Evolutionary conservation across 139 green algal genomes (phyloP).

Genomic region (Pleodorina starrii): DNA sequence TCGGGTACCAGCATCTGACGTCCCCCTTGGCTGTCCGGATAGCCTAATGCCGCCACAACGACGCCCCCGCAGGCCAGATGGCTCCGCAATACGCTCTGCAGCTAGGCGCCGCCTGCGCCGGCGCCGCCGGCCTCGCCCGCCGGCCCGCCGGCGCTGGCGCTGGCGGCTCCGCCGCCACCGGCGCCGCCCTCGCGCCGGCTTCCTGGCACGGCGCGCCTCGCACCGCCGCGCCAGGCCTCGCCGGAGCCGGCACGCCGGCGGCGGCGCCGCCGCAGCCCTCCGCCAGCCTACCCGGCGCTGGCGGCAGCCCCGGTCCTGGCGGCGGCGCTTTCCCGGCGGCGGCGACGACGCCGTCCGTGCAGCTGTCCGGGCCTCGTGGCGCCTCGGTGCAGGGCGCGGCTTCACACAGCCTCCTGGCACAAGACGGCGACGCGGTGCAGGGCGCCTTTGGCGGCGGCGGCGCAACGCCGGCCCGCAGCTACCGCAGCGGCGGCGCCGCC

Average conservation of each 20-base stretch:
- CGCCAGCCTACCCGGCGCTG: neutral
- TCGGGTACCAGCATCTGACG: no score
- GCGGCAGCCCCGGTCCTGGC: neutral
- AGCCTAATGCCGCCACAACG: no score
- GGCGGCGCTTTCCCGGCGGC: neutral
- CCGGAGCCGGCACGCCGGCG: neutral
- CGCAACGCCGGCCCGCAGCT: no score
- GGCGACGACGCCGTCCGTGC: neutral
- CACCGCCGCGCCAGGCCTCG: neutral
- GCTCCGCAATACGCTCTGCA: constrained; percentile 26
- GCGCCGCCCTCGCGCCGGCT: neutral
- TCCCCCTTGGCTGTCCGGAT: no score
- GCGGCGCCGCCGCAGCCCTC: neutral
- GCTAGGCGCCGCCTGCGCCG: neutral
- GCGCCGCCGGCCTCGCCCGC: neutral
- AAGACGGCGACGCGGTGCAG: no score
- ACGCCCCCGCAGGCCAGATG: constrained; percentile 21
- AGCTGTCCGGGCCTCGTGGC: neutral
- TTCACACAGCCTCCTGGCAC: no score
- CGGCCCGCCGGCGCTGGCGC: neutral
- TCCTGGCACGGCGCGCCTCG: neutral
- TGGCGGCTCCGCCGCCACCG: neutral
- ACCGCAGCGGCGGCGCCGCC: no score
- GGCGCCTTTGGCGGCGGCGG: no score
- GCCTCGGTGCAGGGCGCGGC: no score